Percentiles rank a stretch among this genome's conserved stretches.
phyloP scores from a whole-genome alignment of 805 yeast species.

The Metschnikowia vanudenii region DNA sequence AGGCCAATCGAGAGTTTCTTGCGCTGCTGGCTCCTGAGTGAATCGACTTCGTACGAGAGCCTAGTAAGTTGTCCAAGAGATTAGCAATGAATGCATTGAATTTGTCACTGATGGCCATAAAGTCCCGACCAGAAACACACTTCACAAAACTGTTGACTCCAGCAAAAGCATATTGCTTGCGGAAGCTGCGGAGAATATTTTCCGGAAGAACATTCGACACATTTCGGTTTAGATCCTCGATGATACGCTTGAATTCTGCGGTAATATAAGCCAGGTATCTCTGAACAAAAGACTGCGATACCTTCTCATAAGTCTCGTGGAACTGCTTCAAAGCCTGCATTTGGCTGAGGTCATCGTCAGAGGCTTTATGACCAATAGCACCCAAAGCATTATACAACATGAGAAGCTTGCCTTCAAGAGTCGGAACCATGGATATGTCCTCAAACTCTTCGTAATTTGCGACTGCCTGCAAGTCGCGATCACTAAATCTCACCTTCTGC shows the following conservation, averaged over 20 bases:
- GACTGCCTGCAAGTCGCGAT: slow-evolving; percentile 49
- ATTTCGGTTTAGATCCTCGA: slow-evolving; percentile 38
- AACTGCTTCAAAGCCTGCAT: slow-evolving; percentile 75
- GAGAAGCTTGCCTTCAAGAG: slow-evolving; percentile 53
- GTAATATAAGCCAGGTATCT: slow-evolving; percentile 42
- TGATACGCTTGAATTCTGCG: slow-evolving; percentile 36
- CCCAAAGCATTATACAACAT: slow-evolving; percentile 62
- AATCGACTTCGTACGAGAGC: slow-evolving; percentile 20
- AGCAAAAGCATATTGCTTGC: slow-evolving; percentile 29
- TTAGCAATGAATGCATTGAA: slow-evolving; percentile 32
- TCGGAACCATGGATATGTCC: slow-evolving; percentile 41
- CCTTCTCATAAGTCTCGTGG: slow-evolving; percentile 55
- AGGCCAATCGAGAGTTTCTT: slow-evolving; percentile 11
- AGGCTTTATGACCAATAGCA: slow-evolving; percentile 51
- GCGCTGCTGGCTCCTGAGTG: slow-evolving; percentile 4
- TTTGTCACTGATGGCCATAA: slow-evolving; percentile 43
- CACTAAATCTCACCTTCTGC: slow-evolving; percentile 66
- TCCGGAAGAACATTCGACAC: slow-evolving; percentile 25
- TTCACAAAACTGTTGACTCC: slow-evolving; percentile 49
- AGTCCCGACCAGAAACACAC: slow-evolving; percentile 50
- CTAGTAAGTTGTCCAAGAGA: slow-evolving; percentile 29
- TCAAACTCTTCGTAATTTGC: slow-evolving; percentile 48
- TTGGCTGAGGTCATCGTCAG: slow-evolving; percentile 49
- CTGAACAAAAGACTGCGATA: slow-evolving; percentile 49
- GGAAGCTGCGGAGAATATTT: slow-evolving; percentile 26